phyloP scores from a whole-genome alignment of 2,329 filamentous ascomycete genomes.

The Phialocephala subalpina region DNA sequence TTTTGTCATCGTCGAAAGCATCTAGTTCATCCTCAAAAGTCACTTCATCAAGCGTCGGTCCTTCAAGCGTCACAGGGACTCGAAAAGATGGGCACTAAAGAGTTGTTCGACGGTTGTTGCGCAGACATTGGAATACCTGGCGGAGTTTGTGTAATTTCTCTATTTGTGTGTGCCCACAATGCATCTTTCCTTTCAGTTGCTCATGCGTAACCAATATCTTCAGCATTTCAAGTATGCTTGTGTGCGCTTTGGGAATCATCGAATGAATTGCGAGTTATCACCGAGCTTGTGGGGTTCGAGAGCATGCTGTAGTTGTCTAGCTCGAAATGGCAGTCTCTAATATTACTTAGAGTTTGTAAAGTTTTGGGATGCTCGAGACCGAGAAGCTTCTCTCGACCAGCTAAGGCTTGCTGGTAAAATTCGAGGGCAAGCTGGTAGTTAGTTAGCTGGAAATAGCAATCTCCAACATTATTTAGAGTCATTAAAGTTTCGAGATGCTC shows the following conservation, averaged over 20 bases:
- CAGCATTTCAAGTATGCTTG: slow-evolving; percentile 25
- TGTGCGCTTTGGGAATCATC: slow-evolving; percentile 21
- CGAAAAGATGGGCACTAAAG: not conserved
- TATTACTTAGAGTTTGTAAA: not conserved
- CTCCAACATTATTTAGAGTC: not conserved
- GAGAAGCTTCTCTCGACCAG: not conserved
- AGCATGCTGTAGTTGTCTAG: too few relatives aligned
- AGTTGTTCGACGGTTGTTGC: slow-evolving; percentile 15
- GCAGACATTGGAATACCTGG: slow-evolving; percentile 11
- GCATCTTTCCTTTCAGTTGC: slow-evolving; percentile 25
- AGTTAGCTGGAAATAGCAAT: not conserved
- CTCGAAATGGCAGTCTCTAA: not conserved
- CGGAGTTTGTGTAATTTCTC: slow-evolving; percentile 19
- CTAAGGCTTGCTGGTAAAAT: not conserved
- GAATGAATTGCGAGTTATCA: slow-evolving; percentile 20
- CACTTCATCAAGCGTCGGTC: too few relatives aligned
- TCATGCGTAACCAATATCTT: slow-evolving; percentile 25
- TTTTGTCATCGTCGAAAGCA: not conserved
- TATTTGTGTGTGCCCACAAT: slow-evolving; percentile 15
- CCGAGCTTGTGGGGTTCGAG: too few relatives aligned
- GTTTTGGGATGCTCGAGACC: not conserved
- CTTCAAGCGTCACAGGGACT: too few relatives aligned
- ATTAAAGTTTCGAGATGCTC: not conserved
- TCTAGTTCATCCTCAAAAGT: slow-evolving; percentile 1
- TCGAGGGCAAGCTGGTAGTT: not conserved